Conservation (phyloP, 805 yeast genomes). For the Ogataea methanolica region DNA sequence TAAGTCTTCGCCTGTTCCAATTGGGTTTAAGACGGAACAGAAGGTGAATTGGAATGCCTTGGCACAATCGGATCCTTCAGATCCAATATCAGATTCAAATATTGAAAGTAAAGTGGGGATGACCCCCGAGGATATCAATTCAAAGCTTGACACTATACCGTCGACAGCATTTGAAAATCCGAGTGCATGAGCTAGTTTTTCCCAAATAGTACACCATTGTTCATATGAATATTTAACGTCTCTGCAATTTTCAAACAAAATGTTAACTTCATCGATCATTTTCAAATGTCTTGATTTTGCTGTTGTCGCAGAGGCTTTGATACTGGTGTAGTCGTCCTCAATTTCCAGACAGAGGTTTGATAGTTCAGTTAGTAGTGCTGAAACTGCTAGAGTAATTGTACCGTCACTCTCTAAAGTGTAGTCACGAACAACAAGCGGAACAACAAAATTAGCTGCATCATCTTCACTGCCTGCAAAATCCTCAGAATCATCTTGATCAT, state of each 20-base stretch:
- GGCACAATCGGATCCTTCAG: constrained; percentile 29
- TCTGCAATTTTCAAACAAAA: constrained; percentile 18
- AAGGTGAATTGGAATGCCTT: constrained; percentile 43
- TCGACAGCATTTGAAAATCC: constrained; percentile 19
- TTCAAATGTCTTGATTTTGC: constrained; percentile 26
- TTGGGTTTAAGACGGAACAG: constrained; percentile 28
- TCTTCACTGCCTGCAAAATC: constrained; percentile 5
- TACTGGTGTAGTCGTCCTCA: constrained; percentile 16
- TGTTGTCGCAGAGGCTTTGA: constrained; percentile 17
- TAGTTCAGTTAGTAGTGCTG: constrained; percentile 10
- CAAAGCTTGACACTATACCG: constrained; percentile 60
- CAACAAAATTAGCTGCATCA: constrained; percentile 8
- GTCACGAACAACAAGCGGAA: constrained; percentile 12
- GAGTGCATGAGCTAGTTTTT: constrained; percentile 31
- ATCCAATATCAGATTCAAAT: constrained; percentile 28
- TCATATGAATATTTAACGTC: constrained; percentile 21
- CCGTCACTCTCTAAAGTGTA: constrained; percentile 21
- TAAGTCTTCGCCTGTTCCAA: constrained; percentile 26
- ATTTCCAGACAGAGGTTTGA: constrained; percentile 16
- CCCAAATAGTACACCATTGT: constrained; percentile 35
- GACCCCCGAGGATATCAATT: constrained; percentile 65
- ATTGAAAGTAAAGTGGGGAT: constrained; percentile 37
- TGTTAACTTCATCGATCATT: constrained; percentile 24
- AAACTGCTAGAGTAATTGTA: constrained; percentile 9
- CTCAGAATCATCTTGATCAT: background rate